Evolutionary conservation across 192 early-diverging fungal species (phyloP).

Genomic region (Coemansia sp.): DNA sequence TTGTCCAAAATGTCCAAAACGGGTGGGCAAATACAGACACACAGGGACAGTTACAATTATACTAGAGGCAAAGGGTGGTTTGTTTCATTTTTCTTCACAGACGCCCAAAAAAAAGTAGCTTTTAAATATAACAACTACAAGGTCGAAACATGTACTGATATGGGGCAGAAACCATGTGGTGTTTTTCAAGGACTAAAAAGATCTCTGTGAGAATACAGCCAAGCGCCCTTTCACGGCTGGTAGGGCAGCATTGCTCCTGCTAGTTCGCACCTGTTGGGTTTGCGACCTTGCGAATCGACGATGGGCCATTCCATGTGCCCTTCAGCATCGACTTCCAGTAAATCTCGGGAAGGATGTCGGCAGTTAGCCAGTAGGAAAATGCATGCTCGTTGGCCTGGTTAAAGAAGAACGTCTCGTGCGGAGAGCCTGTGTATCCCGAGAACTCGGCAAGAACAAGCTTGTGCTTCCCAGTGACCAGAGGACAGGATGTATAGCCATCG

Average conservation of each 20-base stretch:
- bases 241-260: too few species aligned
- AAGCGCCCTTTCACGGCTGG: not conserved
- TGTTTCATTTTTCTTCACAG: too few species aligned
- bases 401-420: conserved; percentile 80
- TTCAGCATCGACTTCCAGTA: conserved; percentile 84
- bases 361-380: conserved; percentile 71
- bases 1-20: too few species aligned
- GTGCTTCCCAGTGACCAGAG: conserved; percentile 76
- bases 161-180: not conserved
- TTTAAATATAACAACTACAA: too few species aligned
- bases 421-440: conserved; percentile 69
- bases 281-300: conserved; percentile 59
- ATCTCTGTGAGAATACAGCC: too few species aligned
- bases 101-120: too few species aligned
- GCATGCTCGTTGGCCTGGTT: conserved; percentile 73
- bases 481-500: conserved; percentile 83
- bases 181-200: too few species aligned
- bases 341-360: conserved; percentile 72
- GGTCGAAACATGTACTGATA: not conserved
- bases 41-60: not conserved
- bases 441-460: conserved; percentile 86
- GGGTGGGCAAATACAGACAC: not conserved
- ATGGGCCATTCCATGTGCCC: conserved; percentile 76
- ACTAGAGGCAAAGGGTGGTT: too few species aligned
- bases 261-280: conserved; percentile 49